These are phyloP conservation scores for Sphaerulina musiva DNA, from an alignment of 2,329 filamentous ascomycete genomes.

Conservation along the genomic window DNA sequence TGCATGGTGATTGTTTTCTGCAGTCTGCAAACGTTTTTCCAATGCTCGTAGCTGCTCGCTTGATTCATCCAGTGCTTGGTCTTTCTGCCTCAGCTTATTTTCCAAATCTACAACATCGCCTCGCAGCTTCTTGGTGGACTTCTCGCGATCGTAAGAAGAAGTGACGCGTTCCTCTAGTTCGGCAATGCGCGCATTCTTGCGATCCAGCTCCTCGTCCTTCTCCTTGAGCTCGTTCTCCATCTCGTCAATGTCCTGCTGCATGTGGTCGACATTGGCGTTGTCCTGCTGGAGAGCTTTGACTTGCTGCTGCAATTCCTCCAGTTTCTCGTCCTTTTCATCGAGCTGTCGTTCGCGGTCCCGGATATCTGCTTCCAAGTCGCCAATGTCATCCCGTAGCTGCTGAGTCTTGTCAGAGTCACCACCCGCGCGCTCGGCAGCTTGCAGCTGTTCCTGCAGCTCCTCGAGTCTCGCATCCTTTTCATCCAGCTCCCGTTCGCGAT, in stretches of 20 bases:
- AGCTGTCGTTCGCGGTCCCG: conserved; percentile 40
- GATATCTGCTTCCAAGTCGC: conserved; percentile 47
- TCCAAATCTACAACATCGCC: conserved; percentile 34
- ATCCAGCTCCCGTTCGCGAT: conserved; percentile 35
- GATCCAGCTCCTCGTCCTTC: conserved; percentile 40
- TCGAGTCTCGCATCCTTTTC: conserved; percentile 48
- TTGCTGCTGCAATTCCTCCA: conserved; percentile 43
- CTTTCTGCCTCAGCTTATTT: conserved; percentile 32
- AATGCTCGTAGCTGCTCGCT: conserved; percentile 29
- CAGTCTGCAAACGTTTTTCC: conserved; percentile 31
- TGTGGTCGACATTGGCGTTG: conserved; percentile 50
- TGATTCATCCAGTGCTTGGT: conserved; percentile 33
- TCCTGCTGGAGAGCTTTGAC: conserved; percentile 29
- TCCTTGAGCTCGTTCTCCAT: conserved; percentile 47
- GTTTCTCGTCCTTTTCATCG: conserved; percentile 43
- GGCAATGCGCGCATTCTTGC: conserved; percentile 29
- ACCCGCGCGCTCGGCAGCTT: conserved; percentile 28
- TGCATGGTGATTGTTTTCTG: conserved; percentile 17
- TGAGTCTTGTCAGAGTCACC: conserved; percentile 28
- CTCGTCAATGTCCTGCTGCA: conserved; percentile 51
- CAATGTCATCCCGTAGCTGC: conserved; percentile 44
- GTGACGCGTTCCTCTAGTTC: conserved; percentile 31
- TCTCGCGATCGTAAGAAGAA: conserved; percentile 30
- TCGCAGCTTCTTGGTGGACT: conserved; percentile 35
- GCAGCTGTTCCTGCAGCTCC: conserved; percentile 37